phyloP scores from a whole-genome alignment of 2,329 filamentous ascomycete genomes.

The Botryotinia convoluta region DNA sequence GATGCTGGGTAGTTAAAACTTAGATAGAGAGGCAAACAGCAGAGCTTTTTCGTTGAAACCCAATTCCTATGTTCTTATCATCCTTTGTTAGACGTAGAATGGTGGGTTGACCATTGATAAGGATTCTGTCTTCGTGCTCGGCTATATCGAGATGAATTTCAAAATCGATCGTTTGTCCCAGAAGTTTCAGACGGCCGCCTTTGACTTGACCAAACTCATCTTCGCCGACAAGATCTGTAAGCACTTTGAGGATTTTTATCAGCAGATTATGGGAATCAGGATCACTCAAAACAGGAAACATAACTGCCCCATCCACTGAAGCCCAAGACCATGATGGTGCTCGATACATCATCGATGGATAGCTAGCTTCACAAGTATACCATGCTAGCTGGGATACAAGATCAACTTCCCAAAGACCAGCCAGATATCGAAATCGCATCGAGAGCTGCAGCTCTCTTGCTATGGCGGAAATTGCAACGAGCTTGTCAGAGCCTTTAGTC shows the following conservation, averaged over 20 bases:
- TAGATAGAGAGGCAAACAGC: background rate
- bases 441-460: background rate
- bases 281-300: too few relatives aligned
- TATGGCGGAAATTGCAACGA: background rate
- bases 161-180: background rate
- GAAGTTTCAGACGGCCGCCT: background rate
- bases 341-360: background rate
- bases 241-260: background rate
- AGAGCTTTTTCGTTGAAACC: accelerated
- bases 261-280: too few relatives aligned
- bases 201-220: background rate
- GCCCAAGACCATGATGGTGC: background rate
- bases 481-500: background rate
- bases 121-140: too few relatives aligned
- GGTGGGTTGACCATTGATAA: too few relatives aligned
- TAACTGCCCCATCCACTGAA: background rate
- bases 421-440: background rate
- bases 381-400: background rate
- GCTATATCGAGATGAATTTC: too few relatives aligned
- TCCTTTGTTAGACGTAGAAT: too few relatives aligned
- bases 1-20: too few relatives aligned
- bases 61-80: background rate
- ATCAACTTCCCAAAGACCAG: background rate
- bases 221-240: background rate
- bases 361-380: accelerated